Percentiles rank a stretch among this genome's conserved stretches.
Conservation (phyloP, 371 early-diverging fungal genomes). For the Lichtheimia ramosa region DNA sequence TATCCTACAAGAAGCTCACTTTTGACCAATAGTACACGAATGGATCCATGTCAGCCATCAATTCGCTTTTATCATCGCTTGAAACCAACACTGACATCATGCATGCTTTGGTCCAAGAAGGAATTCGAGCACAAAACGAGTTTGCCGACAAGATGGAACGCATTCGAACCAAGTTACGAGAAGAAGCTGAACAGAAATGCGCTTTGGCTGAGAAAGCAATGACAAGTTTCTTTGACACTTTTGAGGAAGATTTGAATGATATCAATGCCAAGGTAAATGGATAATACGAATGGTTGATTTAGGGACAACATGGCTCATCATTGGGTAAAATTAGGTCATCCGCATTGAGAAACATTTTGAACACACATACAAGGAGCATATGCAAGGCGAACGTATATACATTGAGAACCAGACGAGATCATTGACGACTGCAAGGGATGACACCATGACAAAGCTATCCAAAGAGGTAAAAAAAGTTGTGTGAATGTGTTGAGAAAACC, state of each 20-base stretch:
- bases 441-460: constrained; percentile 2
- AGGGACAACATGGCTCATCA: not conserved
- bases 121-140: constrained; percentile 2
- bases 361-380: constrained; percentile 9
- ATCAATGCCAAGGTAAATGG: not conserved
- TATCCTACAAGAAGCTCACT: not conserved
- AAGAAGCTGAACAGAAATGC: constrained; percentile 4
- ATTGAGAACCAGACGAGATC: constrained; percentile 9
- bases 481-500: not conserved
- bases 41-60: constrained; percentile 3
- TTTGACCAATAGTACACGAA: constrained; percentile 4
- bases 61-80: constrained; percentile 10
- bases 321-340: not conserved
- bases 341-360: constrained; percentile 14
- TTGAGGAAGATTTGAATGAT: constrained; percentile 6
- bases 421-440: not conserved
- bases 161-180: constrained; percentile 11
- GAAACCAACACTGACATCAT: constrained; percentile 13
- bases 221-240: constrained; percentile 9
- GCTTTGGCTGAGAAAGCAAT: constrained; percentile 12
- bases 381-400: constrained; percentile 10
- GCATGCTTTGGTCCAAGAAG: constrained; percentile 12
- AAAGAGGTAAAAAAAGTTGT: constrained; percentile 8
- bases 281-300: not conserved
- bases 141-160: constrained; percentile 11